A percentile compares a stretch with the other conserved stretches of the same genome.
Conservation (phyloP, 768 basidiomycete species). For the Tricholoma sp. region DNA sequence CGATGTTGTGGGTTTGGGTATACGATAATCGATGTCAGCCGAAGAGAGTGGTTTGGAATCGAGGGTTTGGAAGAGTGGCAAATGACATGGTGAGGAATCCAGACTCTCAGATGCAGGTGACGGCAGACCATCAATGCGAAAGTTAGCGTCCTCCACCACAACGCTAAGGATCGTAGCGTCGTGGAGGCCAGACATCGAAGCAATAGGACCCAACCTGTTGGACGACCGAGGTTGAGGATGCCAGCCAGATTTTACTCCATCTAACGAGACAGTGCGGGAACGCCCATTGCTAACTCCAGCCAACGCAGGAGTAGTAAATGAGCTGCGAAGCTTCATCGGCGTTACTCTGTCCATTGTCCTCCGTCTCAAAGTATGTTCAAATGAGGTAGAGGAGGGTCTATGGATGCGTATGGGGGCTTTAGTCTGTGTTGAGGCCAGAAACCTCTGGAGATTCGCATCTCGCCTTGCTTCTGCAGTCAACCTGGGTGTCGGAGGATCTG, state of each 20-base stretch:
- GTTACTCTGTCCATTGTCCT: conserved; percentile 30
- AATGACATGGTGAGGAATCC: background rate
- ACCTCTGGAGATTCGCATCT: conserved; percentile 33
- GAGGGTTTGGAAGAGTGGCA: conserved; percentile 2
- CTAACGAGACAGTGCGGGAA: conserved; percentile 12
- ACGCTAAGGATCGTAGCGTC: background rate
- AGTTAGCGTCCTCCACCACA: background rate
- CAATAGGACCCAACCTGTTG: too few species aligned
- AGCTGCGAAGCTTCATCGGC: conserved; percentile 29
- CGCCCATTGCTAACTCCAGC: conserved; percentile 1
- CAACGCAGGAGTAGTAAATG: conserved; percentile 11
- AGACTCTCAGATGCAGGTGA: conserved; percentile 3
- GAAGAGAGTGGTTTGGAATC: conserved; percentile 6
- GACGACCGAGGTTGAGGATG: background rate
- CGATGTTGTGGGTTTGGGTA: background rate
- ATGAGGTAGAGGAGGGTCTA: conserved; percentile 22
- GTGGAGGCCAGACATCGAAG: background rate
- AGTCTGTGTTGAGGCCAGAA: conserved; percentile 32
- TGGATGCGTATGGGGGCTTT: conserved; percentile 22
- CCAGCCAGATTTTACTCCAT: background rate
- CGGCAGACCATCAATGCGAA: background rate
- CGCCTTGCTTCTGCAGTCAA: conserved; percentile 21
- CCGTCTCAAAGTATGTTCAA: conserved; percentile 26
- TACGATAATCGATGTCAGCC: conserved; percentile 1
- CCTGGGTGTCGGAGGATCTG: background rate